Evolutionary conservation across 768 basidiomycete species (phyloP), one percentile per base, ranked within the genome.

Genomic region (Rhodosporidiobolus sp.): DNA sequence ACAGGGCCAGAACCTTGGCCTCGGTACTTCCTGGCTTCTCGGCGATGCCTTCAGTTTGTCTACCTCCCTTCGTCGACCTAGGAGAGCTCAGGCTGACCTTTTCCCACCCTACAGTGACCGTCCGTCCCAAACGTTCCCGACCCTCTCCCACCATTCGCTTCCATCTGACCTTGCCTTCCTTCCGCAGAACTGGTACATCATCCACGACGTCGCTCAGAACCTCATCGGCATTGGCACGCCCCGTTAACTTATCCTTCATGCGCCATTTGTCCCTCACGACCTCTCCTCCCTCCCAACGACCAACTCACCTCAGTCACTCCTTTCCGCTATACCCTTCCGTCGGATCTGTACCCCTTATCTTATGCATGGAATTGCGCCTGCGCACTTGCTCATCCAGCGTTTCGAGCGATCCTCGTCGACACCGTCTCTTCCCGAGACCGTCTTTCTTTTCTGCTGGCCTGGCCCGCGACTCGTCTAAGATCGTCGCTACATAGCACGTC

Each of bases 41-140:
- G 94, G 94, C 45, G 94, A 94, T 77, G 90, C 91, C 0, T 96
- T 96, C 84, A 86, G 88, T 88, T 71, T 54, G 87, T 72, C 20
- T 20, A 10, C 26, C 7, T 12, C 30, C 34, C 11, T 20, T 24
- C 34, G 28, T n/a, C 30, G 1, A 17, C 4, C 43, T 8, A 6
- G 30, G 20, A 35, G 30, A 28, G 9, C 28, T 46, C 43, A 22
- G 7, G 20, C 55, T 26, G 38, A 3, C 38, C 49, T 17, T 38
- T 12, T 45, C n/a, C n/a, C 1, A 1, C 24, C 22, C 26, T 12
- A 58, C 58, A 66, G 65, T 64, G 11, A 54, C 65, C 30, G 70
- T 71, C 11, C 45, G 55, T 30, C 34, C 26, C 38, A 8, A 17
- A 26, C 16, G 6, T 12, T n/a, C 24, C 22, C n/a, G 7, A 16